Evolutionary conservation across 306 rosid species (phyloP).

Genomic region (Bauhinia variegata): DNA sequence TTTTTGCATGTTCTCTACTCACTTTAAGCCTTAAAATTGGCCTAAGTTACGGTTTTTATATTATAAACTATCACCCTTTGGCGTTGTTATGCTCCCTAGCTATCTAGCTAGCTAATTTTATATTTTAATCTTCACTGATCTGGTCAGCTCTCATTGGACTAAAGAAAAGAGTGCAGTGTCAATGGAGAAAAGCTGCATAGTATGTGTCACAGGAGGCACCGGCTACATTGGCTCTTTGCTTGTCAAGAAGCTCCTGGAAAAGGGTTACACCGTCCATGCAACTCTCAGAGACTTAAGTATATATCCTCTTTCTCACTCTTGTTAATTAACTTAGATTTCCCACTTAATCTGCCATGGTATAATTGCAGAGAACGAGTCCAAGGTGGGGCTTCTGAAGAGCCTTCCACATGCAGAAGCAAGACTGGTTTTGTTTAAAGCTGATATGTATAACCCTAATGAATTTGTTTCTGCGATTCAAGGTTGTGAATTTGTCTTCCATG

Average conservation of each 20-base stretch:
- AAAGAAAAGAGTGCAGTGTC: too few species aligned
- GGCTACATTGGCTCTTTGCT: conserved; percentile 51
- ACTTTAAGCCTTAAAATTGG: too few species aligned
- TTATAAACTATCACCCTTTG: too few species aligned
- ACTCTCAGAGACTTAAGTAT: conserved; percentile 55
- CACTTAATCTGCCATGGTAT: background rate
- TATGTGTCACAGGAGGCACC: conserved; percentile 55
- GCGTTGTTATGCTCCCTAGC: too few species aligned
- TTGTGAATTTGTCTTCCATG: conserved; percentile 54
- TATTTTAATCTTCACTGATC: too few species aligned
- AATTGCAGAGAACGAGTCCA: conserved; percentile 45
- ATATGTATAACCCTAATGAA: conserved; percentile 40
- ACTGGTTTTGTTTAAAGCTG: conserved; percentile 47
- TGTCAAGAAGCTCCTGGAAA: conserved; percentile 42
- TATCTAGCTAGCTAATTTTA: too few species aligned
- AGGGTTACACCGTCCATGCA: conserved; percentile 55
- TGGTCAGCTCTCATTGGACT: too few species aligned
- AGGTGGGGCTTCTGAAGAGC: conserved; percentile 43
- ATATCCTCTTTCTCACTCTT: background rate
- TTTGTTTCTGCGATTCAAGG: conserved; percentile 44
- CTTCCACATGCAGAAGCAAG: conserved; percentile 38
- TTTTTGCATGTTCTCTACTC: too few species aligned
- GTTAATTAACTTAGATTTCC: too few species aligned
- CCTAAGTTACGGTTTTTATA: too few species aligned
- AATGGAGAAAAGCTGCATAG: conserved; percentile 31